Percentiles rank a stretch among this genome's conserved stretches.
Evolutionary conservation across 257 asterid genomes (phyloP).

Genomic region (Mentha longifolia): DNA sequence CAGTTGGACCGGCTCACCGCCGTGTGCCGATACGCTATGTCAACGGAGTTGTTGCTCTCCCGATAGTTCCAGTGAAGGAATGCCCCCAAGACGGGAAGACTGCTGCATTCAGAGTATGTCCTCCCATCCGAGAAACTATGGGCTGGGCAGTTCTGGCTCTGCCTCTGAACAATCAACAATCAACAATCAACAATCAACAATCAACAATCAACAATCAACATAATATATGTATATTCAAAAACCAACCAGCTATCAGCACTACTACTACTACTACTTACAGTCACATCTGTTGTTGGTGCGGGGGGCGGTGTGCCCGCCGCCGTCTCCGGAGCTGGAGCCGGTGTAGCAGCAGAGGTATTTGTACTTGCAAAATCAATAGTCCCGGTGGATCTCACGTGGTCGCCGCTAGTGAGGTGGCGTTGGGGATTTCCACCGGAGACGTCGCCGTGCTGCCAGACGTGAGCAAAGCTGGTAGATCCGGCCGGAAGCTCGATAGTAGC

Average conservation of each 20-base stretch:
- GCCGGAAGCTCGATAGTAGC: conserved; percentile 64
- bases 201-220: background rate
- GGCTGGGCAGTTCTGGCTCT: conserved; percentile 35
- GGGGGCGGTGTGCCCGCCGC: too few relatives aligned
- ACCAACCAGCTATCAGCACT: too few relatives aligned
- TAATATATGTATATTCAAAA: background rate
- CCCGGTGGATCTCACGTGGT: conserved; percentile 43
- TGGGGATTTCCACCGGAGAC: conserved; percentile 38
- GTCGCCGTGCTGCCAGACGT: conserved; percentile 76
- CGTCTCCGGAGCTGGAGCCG: background rate
- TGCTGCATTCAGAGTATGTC: conserved; percentile 13
- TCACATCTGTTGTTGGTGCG: background rate
- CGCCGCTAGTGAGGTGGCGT: conserved; percentile 27
- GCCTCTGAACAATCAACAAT: too few relatives aligned
- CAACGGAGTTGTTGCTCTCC: background rate
- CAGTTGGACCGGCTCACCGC: conserved; percentile 47
- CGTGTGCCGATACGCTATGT: conserved; percentile 30
- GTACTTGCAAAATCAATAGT: conserved; percentile 63
- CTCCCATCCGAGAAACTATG: background rate
- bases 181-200: background rate
- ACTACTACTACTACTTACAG: background rate
- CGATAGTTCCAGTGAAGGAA: conserved; percentile 34
- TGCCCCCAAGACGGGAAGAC: conserved; percentile 14
- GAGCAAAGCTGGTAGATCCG: conserved; percentile 58
- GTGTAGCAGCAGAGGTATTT: background rate